These are phyloP conservation scores for Tephrocybe sp. DNA, from an alignment of 768 basidiomycete genomes.

Conservation along the genomic window DNA sequence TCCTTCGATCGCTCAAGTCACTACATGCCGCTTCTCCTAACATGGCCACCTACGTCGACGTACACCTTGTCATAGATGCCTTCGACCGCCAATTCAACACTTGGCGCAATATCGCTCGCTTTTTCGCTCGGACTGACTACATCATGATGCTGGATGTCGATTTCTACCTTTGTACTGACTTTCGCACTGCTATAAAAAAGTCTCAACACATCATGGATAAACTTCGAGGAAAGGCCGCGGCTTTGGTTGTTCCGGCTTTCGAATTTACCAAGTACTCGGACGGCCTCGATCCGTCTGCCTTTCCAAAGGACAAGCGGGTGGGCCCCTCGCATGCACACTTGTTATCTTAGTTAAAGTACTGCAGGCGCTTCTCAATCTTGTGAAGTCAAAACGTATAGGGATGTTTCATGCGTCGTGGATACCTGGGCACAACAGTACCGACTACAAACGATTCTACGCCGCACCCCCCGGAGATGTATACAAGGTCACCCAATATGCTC, in stretches of 20 bases:
- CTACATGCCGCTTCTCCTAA: conserved; percentile 65
- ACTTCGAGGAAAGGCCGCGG: conserved; percentile 58
- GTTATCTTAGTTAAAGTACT: neutral
- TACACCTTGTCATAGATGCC: conserved; percentile 81
- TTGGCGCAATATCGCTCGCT: conserved; percentile 83
- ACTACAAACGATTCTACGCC: conserved; percentile 67
- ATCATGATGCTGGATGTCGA: conserved; percentile 93
- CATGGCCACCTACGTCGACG: conserved; percentile 72
- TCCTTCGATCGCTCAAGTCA: conserved; percentile 61
- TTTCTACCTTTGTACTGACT: conserved; percentile 82
- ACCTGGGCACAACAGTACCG: conserved; percentile 78
- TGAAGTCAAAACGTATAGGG: conserved; percentile 50
- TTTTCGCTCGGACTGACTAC: conserved; percentile 80
- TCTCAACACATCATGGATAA: conserved; percentile 38
- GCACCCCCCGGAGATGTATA: conserved; percentile 68
- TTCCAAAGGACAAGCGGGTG: conserved; percentile 72
- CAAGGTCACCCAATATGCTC: conserved; percentile 71
- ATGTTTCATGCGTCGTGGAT: conserved; percentile 82
- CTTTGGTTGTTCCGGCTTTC: conserved; percentile 83
- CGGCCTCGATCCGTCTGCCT: conserved; percentile 52
- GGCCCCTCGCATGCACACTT: conserved; percentile 13
- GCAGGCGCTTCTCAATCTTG: conserved; percentile 58
- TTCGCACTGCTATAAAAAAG: conserved; percentile 53
- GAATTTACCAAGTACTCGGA: conserved; percentile 70
- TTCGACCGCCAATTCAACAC: conserved; percentile 87